A percentile compares a stretch with the other conserved stretches of the same genome.
Evolutionary conservation across 1,284 basidiomycete species (phyloP).

Genomic region (Apiotrichum akiyoshidainum): DNA sequence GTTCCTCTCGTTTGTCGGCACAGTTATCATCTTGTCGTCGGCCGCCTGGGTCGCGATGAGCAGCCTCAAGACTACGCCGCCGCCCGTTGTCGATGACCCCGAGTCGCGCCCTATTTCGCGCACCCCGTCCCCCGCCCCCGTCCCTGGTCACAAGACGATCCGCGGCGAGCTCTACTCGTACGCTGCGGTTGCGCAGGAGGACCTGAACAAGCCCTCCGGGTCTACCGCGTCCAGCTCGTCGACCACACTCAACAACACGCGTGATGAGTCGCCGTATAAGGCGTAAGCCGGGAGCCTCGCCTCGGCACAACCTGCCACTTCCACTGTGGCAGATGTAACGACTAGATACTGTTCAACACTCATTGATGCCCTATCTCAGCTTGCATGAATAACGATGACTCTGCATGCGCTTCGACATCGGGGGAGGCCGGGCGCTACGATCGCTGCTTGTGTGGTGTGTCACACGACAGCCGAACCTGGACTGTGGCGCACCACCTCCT

Average conservation of each 20-base stretch:
- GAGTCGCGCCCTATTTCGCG: conserved; percentile 34
- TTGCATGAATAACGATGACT: no score
- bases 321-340: no score
- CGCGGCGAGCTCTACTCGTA: conserved; percentile 26
- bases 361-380: no score
- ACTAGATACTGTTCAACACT: no score
- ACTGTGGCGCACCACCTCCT: no score
- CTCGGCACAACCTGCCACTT: no score
- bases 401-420: no score
- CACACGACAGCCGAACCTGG: no score
- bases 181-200: conserved; percentile 10
- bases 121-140: conserved; percentile 32
- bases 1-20: conserved; percentile 44
- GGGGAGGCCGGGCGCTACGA: no score
- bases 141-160: conserved; percentile 11
- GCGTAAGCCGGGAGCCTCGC: no score
- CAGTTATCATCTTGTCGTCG: conserved; percentile 41
- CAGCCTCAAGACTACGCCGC: conserved; percentile 20
- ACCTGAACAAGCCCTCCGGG: neutral
- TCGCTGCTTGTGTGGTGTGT: no score
- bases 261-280: no score
- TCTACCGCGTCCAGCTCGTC: neutral
- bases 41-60: conserved; percentile 45
- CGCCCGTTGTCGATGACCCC: conserved; percentile 11
- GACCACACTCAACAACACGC: neutral